Conservation (phyloP, 495 filamentous ascomycete genomes). For the Letharia columbiana region DNA sequence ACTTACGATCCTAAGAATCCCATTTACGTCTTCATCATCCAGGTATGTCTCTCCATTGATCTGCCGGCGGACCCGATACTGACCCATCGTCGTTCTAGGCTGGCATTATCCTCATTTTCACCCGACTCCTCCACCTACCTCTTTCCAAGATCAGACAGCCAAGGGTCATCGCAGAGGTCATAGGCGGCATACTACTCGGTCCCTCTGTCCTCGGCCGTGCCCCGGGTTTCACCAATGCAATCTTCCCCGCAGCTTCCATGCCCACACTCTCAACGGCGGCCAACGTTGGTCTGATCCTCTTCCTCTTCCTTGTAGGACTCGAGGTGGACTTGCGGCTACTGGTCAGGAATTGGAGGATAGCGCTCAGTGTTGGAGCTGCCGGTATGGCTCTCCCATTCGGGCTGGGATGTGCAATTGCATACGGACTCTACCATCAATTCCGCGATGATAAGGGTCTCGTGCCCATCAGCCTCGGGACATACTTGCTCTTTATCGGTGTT, state of each 20-base stretch:
- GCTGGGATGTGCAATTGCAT: conserved; percentile 67
- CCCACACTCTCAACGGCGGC: conserved; percentile 72
- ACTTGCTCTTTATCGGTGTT: conserved; percentile 87
- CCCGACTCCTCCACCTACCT: conserved; percentile 73
- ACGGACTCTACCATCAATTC: conserved; percentile 78
- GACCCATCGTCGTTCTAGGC: conserved; percentile 43
- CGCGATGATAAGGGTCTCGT: conserved; percentile 51
- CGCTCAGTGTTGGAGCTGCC: conserved; percentile 68
- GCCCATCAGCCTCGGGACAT: conserved; percentile 68
- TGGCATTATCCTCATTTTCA: conserved; percentile 82
- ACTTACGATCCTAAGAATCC: conserved; percentile 69
- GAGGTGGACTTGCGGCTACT: conserved; percentile 89
- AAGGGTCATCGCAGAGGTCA: conserved; percentile 90
- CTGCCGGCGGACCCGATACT: neutral
- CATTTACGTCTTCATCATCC: conserved; percentile 90
- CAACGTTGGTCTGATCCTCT: conserved; percentile 83
- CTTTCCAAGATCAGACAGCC: conserved; percentile 83
- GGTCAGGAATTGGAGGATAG: conserved; percentile 76
- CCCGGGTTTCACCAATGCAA: conserved; percentile 66
- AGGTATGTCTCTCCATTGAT: conserved; percentile 44
- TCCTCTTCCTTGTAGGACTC: conserved; percentile 85
- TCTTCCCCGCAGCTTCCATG: conserved; percentile 69
- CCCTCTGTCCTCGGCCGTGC: conserved; percentile 80
- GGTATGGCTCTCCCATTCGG: conserved; percentile 79
- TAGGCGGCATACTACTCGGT: conserved; percentile 84